A percentile compares a stretch with the other conserved stretches of the same genome.
Conservation (phyloP, 768 basidiomycete species). For the Pleurotus platypus region DNA sequence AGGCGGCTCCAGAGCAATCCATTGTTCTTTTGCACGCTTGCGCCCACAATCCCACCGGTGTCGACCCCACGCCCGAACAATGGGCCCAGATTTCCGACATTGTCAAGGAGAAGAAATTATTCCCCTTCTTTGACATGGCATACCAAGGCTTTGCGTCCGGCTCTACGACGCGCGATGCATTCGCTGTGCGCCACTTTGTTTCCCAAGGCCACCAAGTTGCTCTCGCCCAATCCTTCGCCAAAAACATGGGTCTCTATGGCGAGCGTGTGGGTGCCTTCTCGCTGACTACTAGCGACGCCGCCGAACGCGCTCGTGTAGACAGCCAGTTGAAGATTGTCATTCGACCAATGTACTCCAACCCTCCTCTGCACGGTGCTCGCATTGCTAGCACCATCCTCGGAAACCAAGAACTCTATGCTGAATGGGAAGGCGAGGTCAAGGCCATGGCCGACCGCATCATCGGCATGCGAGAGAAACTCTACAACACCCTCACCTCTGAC, state of each 20-base stretch:
- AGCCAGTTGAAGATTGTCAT: conserved; percentile 95
- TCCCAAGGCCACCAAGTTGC: conserved; percentile 86
- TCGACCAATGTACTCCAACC: conserved; percentile 98
- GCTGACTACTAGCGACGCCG: conserved; percentile 61
- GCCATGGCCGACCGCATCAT: conserved; percentile 96
- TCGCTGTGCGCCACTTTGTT: conserved; percentile 93
- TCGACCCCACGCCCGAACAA: conserved; percentile 91
- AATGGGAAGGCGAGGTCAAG: conserved; percentile 93
- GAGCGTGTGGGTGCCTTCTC: conserved; percentile 99
- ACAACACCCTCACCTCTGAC: conserved; percentile 69
- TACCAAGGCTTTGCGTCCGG: conserved; percentile 99
- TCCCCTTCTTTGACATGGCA: conserved; percentile 99
- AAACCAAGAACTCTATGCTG: conserved; percentile 65
- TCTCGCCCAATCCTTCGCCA: conserved; percentile 93
- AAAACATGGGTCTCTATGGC: conserved; percentile 99
- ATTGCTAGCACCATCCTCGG: conserved; percentile 84
- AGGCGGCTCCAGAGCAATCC: conserved; percentile 73
- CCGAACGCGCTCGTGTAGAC: conserved; percentile 83
- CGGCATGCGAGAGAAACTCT: conserved; percentile 84
- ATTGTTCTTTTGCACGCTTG: conserved; percentile 94
- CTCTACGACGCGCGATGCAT: conserved; percentile 85
- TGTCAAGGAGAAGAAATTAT: conserved; percentile 83
- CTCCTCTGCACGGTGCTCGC: conserved; percentile 85
- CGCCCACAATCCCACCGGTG: conserved; percentile 98
- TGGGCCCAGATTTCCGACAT: conserved; percentile 90